Percentiles rank a stretch among this genome's conserved stretches.
phyloP scores from a whole-genome alignment of 2,329 filamentous ascomycete species.

The Akanthomyces uredinophilus region DNA sequence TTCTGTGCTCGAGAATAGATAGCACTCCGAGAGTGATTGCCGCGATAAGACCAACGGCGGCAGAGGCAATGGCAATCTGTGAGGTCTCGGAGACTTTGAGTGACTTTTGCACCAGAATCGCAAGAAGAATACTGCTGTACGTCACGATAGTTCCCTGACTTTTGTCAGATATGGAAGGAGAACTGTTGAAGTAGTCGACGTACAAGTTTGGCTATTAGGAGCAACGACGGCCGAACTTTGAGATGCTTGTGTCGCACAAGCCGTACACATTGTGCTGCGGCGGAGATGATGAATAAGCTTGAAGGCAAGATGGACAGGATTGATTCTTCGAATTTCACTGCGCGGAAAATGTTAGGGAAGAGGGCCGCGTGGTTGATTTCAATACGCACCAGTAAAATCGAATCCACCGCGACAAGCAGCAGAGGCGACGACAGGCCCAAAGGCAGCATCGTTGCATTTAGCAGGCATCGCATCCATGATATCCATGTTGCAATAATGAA shows the following conservation, averaged over 20 bases:
- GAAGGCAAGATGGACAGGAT: slow-evolving; percentile 15
- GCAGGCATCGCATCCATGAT: background rate
- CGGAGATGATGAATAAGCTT: background rate
- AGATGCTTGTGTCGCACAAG: background rate
- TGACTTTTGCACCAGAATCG: background rate
- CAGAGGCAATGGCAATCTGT: background rate
- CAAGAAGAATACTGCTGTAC: background rate
- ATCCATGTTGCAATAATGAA: background rate
- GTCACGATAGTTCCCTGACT: background rate
- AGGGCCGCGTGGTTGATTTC: background rate
- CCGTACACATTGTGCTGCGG: background rate
- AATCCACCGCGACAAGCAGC: slow-evolving; percentile 9
- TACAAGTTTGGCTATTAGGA: background rate
- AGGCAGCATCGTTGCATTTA: slow-evolving; percentile 1
- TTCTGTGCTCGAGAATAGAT: slow-evolving; percentile 2
- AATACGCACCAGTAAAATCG: slow-evolving; percentile 12
- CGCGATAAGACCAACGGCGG: background rate
- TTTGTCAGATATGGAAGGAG: background rate
- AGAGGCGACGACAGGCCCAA: slow-evolving; percentile 2
- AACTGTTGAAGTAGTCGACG: background rate
- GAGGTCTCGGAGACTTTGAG: background rate
- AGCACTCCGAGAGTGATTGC: background rate
- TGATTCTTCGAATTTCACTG: background rate
- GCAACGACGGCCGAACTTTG: background rate
- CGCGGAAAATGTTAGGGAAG: background rate